A percentile compares a stretch with the other conserved stretches of the same genome.
Evolutionary conservation across 495 filamentous ascomycete species (phyloP).

Genomic region (Arthonia radiata): DNA sequence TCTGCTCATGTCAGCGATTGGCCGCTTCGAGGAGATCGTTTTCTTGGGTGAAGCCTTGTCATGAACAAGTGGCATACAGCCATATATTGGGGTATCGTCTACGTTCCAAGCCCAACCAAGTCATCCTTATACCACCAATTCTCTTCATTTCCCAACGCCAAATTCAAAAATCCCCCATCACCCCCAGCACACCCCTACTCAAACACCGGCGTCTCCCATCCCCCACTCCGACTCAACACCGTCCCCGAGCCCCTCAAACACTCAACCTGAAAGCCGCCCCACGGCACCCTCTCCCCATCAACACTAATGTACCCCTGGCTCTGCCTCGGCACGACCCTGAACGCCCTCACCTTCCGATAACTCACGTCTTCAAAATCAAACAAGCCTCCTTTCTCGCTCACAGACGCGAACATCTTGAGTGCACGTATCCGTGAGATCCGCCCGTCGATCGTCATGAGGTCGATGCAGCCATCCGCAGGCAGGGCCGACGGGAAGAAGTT

Average conservation of each 20-base stretch:
- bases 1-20: no score
- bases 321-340: constrained; percentile 42
- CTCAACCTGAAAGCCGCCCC: constrained; percentile 75
- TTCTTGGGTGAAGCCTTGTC: no score
- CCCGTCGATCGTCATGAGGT: constrained; percentile 60
- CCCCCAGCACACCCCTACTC: no score
- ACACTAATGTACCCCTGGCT: constrained; percentile 61
- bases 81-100: no score
- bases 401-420: constrained; percentile 38
- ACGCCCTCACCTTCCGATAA: constrained; percentile 62
- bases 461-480: constrained; percentile 64
- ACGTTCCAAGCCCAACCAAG: no score
- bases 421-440: constrained; percentile 37
- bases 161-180: no score
- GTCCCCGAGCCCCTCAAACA: constrained; percentile 68
- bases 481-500: constrained; percentile 77
- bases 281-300: constrained; percentile 71
- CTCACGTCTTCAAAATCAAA: constrained; percentile 55
- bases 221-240: constrained; percentile 44
- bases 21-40: no score
- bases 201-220: no score
- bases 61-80: no score
- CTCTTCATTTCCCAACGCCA: no score
- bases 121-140: no score
- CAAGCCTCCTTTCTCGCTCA: constrained; percentile 45